Evolutionary conservation across 768 basidiomycete species (phyloP).

Genomic region (Cytidiella melzeri): DNA sequence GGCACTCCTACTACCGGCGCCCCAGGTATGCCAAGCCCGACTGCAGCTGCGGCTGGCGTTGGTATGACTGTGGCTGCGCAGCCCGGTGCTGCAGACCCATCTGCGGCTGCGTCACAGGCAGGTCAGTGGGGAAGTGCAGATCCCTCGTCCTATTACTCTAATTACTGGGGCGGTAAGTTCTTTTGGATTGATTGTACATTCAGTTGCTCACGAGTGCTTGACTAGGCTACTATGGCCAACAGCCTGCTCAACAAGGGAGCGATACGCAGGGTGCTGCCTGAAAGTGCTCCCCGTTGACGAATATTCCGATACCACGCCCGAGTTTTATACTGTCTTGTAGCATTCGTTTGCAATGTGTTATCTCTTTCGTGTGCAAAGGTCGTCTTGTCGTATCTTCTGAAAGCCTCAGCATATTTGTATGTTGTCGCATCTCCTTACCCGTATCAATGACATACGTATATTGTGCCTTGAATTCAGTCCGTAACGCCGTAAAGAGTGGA

Average conservation of each 20-base stretch:
- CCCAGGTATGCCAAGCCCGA: constrained; percentile 49
- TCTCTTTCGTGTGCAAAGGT: constrained; percentile 6
- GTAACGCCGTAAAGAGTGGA: constrained; percentile 1
- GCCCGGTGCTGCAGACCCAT: constrained; percentile 46
- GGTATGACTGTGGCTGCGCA: constrained; percentile 48
- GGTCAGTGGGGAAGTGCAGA: constrained; percentile 75
- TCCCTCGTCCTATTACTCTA: constrained; percentile 69
- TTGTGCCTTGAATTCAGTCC: background rate
- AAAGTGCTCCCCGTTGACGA: constrained; percentile 4
- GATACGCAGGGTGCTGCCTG: constrained; percentile 34
- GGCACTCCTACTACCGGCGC: constrained; percentile 41
- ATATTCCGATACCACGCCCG: background rate
- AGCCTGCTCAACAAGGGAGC: constrained; percentile 48
- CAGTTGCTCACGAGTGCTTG: constrained; percentile 4
- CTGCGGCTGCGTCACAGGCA: constrained; percentile 43
- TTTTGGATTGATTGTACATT: background rate
- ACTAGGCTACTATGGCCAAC: constrained; percentile 78
- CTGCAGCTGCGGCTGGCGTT: constrained; percentile 48
- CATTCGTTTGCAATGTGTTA: constrained; percentile 3
- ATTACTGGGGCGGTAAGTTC: constrained; percentile 77
- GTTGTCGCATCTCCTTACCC: background rate
- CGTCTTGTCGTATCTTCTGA: background rate
- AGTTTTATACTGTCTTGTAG: constrained; percentile 1
- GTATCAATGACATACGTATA: background rate
- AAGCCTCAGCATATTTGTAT: background rate